These are phyloP conservation scores for Zygoascus biomembranicola DNA, from an alignment of 805 yeast species.

Conservation along the genomic window DNA sequence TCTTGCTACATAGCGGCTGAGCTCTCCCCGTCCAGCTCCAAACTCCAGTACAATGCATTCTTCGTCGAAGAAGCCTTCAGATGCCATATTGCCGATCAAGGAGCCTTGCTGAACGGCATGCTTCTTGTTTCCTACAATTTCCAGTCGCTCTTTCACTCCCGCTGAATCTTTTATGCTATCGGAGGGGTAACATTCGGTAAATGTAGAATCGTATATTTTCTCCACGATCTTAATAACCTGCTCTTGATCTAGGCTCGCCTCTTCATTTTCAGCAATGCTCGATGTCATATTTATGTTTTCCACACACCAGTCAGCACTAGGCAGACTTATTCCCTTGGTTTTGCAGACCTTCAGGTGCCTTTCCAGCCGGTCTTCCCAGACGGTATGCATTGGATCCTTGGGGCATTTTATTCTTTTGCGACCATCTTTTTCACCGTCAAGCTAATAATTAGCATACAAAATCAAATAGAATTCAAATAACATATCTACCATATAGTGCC, in stretches of 20 bases:
- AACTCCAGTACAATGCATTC: slow-evolving; percentile 50
- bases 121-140: slow-evolving; percentile 49
- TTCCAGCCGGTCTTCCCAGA: slow-evolving; percentile 51
- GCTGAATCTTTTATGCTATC: slow-evolving; percentile 16
- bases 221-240: slow-evolving; percentile 26
- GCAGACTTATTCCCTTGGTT: not conserved
- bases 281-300: slow-evolving; percentile 38
- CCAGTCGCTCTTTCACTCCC: slow-evolving; percentile 38
- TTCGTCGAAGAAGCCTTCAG: slow-evolving; percentile 31
- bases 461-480: not conserved
- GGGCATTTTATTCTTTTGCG: slow-evolving; percentile 62
- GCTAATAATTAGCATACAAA: not conserved
- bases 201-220: slow-evolving; percentile 4
- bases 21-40: slow-evolving; percentile 88
- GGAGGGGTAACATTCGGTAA: not conserved
- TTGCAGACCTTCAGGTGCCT: slow-evolving; percentile 54
- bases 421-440: slow-evolving; percentile 19
- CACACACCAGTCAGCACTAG: slow-evolving; percentile 36
- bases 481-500: not conserved
- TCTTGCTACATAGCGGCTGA: slow-evolving; percentile 49
- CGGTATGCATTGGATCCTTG: slow-evolving; percentile 62
- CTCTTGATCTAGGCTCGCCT: slow-evolving; percentile 14
- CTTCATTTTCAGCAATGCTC: not conserved
- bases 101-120: slow-evolving; percentile 82
- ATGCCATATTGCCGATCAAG: slow-evolving; percentile 57